Evolutionary conservation across 768 basidiomycete species (phyloP).

Genomic region (Rhodocollybia butyracea): DNA sequence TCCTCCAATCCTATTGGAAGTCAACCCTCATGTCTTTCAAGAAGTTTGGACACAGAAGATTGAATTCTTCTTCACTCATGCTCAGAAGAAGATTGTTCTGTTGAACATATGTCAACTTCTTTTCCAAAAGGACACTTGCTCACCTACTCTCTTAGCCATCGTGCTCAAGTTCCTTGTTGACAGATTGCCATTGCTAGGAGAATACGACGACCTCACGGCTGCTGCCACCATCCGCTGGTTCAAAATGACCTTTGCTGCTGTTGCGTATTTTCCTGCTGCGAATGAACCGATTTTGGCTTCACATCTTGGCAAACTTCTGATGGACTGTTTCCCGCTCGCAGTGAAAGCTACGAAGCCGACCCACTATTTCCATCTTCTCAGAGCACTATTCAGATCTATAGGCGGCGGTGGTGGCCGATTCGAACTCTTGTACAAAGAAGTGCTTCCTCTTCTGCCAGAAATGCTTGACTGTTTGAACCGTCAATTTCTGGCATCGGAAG

Average conservation of each 20-base stretch:
- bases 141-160: constrained; percentile 84
- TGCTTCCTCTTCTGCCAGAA: constrained; percentile 92
- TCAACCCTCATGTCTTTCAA: constrained; percentile 90
- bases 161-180: constrained; percentile 84
- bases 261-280: constrained; percentile 61
- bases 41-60: constrained; percentile 95
- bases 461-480: constrained; percentile 94
- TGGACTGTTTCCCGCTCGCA: constrained; percentile 94
- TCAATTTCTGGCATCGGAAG: constrained; percentile 82
- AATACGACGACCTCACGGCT: constrained; percentile 77
- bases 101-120: constrained; percentile 84
- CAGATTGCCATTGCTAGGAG: constrained; percentile 78
- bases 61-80: constrained; percentile 82
- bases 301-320: constrained; percentile 88
- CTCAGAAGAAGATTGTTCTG: constrained; percentile 71
- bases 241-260: constrained; percentile 93
- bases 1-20: constrained; percentile 69
- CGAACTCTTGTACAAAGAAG: constrained; percentile 93
- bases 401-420: constrained; percentile 91
- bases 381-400: constrained; percentile 90
- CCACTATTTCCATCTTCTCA: constrained; percentile 89
- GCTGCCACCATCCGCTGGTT: constrained; percentile 86
- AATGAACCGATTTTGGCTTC: constrained; percentile 95
- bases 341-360: constrained; percentile 88
- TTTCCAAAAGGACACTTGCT: constrained; percentile 71